These are phyloP conservation scores for Taphrina populina DNA, from an alignment of 1,139 yeast species.

Conservation along the genomic window DNA sequence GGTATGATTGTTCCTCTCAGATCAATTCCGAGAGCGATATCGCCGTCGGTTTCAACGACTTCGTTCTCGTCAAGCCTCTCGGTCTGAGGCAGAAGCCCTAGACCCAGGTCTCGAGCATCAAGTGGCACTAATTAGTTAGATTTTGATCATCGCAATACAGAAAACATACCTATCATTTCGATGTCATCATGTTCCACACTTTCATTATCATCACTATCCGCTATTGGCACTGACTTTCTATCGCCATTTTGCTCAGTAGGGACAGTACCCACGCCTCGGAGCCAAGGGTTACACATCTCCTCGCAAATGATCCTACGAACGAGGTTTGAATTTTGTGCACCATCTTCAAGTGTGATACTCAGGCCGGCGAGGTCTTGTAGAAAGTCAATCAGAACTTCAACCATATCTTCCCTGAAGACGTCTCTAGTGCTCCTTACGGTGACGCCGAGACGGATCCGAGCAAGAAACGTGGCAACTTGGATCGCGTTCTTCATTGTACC, in stretches of 20 bases:
- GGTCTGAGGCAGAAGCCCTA: too few relatives aligned
- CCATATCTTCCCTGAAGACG: constrained; percentile 76
- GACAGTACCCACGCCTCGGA: constrained; percentile 42
- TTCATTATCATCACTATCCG: constrained; percentile 22
- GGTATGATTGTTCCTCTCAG: too few relatives aligned
- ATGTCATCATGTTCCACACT: constrained; percentile 4
- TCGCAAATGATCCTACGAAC: constrained; percentile 57
- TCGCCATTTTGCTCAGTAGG: neutral
- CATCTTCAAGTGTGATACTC: constrained; percentile 51
- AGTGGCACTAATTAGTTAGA: too few relatives aligned
- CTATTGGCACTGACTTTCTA: constrained; percentile 7
- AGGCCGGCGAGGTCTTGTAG: constrained; percentile 59
- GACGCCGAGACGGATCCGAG: constrained; percentile 63
- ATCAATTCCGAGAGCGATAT: too few relatives aligned
- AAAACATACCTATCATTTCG: constrained; percentile 13
- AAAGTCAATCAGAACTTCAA: constrained; percentile 69
- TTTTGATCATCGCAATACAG: too few relatives aligned
- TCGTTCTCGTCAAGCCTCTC: too few relatives aligned
- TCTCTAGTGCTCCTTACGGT: constrained; percentile 70
- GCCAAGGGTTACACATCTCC: constrained; percentile 59
- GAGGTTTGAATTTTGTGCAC: constrained; percentile 46
- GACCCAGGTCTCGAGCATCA: too few relatives aligned
- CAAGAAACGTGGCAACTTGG: constrained; percentile 56
- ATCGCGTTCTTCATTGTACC: constrained; percentile 53
- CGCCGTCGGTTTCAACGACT: too few relatives aligned